Percentiles rank a stretch among this genome's conserved stretches.
phyloP scores from a whole-genome alignment of 345 rosid species.

The Passiflora organensis region DNA sequence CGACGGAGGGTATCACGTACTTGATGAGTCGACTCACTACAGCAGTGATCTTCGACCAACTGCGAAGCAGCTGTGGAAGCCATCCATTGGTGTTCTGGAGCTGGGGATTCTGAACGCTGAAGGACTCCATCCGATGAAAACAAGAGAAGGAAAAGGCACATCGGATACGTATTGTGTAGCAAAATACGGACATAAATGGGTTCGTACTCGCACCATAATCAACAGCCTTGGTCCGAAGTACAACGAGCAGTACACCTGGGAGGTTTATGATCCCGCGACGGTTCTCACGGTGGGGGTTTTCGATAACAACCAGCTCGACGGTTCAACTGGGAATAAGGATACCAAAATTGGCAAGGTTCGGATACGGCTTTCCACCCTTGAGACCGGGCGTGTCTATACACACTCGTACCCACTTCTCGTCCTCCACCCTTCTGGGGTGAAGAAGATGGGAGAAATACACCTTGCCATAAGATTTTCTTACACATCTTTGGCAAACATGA shows the following conservation, averaged over 20 bases:
- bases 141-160: slow-evolving; percentile 25
- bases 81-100: slow-evolving; percentile 29
- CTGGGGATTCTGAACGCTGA: slow-evolving; percentile 25
- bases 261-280: slow-evolving; percentile 28
- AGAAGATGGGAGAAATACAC: slow-evolving; percentile 30
- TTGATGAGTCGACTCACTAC: slow-evolving; percentile 27
- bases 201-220: slow-evolving; percentile 28
- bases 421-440: slow-evolving; percentile 26
- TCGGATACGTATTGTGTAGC: slow-evolving; percentile 31
- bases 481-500: slow-evolving; percentile 18
- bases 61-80: slow-evolving; percentile 28
- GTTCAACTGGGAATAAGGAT: slow-evolving; percentile 18
- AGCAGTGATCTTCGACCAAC: slow-evolving; percentile 29
- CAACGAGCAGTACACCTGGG: slow-evolving; percentile 31
- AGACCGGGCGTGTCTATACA: slow-evolving; percentile 28
- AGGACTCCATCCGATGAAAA: slow-evolving; percentile 28
- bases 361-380: slow-evolving; percentile 29
- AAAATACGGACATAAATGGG: slow-evolving; percentile 28
- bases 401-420: slow-evolving; percentile 26
- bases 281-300: slow-evolving; percentile 27
- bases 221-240: slow-evolving; percentile 27
- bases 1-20: slow-evolving; percentile 32
- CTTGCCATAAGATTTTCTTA: slow-evolving; percentile 24
- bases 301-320: slow-evolving; percentile 20
- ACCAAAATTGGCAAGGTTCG: slow-evolving; percentile 26